phyloP scores from a whole-genome alignment of 768 basidiomycete genomes.

The Lentinula guzmanii region DNA sequence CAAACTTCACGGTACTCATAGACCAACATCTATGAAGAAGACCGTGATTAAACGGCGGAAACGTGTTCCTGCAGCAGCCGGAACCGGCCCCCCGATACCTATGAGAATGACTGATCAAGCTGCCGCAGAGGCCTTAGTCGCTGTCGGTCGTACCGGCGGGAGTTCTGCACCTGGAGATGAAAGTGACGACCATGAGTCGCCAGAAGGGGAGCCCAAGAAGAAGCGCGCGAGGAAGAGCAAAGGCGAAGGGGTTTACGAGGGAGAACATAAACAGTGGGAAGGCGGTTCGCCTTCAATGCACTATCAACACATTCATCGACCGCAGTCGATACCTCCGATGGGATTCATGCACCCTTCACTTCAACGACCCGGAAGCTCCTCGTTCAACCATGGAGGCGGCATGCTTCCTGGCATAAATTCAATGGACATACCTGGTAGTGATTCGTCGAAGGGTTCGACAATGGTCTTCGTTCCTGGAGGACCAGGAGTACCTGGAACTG shows the following conservation, averaged over 20 bases:
- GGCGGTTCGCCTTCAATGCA: slow-evolving; percentile 30
- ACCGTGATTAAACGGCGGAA: slow-evolving; percentile 97
- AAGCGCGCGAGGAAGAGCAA: slow-evolving; percentile 41
- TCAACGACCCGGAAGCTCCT: not conserved
- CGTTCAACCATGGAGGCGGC: not conserved
- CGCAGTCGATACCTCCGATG: slow-evolving; percentile 3
- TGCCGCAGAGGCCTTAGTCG: slow-evolving; percentile 83
- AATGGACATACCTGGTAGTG: not conserved
- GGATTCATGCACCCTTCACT: not conserved
- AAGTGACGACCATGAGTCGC: slow-evolving; percentile 33
- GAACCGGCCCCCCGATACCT: slow-evolving; percentile 15
- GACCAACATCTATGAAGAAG: slow-evolving; percentile 99
- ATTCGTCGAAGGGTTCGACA: not conserved
- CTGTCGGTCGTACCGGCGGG: slow-evolving; percentile 54
- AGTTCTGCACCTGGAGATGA: slow-evolving; percentile 27
- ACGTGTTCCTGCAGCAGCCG: slow-evolving; percentile 89
- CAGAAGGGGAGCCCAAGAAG: slow-evolving; percentile 42
- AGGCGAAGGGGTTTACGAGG: slow-evolving; percentile 40
- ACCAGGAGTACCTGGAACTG: slow-evolving; percentile 2
- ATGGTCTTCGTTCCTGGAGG: slow-evolving; percentile 5
- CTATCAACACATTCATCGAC: slow-evolving; percentile 11
- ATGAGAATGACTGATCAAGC: slow-evolving; percentile 74
- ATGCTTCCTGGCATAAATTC: slow-evolving; percentile 5
- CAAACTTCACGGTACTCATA: slow-evolving; percentile 95
- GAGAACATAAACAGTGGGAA: slow-evolving; percentile 25